These are phyloP conservation scores for Parmales sp. DNA, from an alignment of 108 stramenopile species.

Conservation along the genomic window DNA sequence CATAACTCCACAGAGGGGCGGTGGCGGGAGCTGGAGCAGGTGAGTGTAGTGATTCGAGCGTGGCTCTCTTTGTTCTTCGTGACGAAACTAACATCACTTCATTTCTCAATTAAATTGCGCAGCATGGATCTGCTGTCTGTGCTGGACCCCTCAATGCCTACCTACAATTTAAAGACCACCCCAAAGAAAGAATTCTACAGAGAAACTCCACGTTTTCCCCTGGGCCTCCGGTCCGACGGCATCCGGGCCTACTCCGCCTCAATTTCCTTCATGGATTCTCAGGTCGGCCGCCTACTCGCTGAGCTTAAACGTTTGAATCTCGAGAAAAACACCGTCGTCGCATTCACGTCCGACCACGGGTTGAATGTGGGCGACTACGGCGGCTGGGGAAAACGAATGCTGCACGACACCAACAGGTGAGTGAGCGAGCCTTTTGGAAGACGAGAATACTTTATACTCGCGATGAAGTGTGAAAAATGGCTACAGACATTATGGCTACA, in stretches of 20 bases:
- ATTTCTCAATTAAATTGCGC: too few species aligned
- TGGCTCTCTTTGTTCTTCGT: too few species aligned
- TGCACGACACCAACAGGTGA: neutral
- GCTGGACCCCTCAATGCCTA: too few species aligned
- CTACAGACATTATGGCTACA: too few species aligned
- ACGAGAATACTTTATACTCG: too few species aligned
- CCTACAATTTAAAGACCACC: neutral
- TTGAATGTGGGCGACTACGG: neutral
- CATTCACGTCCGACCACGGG: conserved; percentile 10
- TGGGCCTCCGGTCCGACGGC: neutral
- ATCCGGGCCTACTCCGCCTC: conserved; percentile 2
- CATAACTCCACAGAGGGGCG: too few species aligned
- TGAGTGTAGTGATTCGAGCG: too few species aligned
- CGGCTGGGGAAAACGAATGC: conserved; percentile 3
- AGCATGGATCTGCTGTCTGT: too few species aligned
- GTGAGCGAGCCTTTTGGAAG: too few species aligned
- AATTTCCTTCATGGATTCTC: neutral
- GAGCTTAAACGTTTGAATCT: neutral
- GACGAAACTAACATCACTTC: too few species aligned
- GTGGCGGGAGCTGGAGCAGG: too few species aligned
- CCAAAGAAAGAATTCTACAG: neutral
- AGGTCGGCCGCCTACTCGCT: conserved; percentile 2
- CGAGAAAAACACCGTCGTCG: neutral
- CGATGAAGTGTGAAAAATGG: too few species aligned
- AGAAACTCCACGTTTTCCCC: neutral